Percentiles rank a stretch among this genome's conserved stretches.
Evolutionary conservation across 139 green algal genomes (phyloP).

Genomic region (Nannochloris sp.): DNA sequence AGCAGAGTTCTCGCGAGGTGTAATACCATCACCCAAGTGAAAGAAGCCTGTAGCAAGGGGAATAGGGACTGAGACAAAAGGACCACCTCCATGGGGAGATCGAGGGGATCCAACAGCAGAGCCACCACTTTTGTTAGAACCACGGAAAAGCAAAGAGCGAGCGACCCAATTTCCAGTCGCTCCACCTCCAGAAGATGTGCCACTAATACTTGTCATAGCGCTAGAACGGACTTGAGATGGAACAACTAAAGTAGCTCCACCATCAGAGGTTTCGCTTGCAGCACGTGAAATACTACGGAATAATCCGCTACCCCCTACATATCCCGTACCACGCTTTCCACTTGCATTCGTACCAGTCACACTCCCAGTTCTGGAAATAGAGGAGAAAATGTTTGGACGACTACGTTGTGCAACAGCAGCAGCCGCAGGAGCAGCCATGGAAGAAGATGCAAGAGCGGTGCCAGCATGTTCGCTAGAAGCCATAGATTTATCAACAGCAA

Average conservation of each 20-base stretch:
- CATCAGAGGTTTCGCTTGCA: not conserved
- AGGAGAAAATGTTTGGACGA: not conserved
- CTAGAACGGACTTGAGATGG: not conserved
- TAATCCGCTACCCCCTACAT: not conserved
- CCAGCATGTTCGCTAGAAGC: not conserved
- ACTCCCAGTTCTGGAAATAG: constrained; percentile 1
- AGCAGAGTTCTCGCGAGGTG: not conserved
- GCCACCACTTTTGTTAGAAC: not conserved
- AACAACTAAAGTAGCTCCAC: no score
- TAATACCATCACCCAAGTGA: not conserved
- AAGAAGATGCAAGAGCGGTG: not conserved
- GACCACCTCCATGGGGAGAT: not conserved
- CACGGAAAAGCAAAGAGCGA: not conserved
- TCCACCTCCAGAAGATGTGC: not conserved
- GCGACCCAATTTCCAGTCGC: not conserved
- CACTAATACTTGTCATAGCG: not conserved
- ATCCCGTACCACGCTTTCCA: not conserved
- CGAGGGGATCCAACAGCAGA: not conserved
- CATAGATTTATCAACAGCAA: not conserved
- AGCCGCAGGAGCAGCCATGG: not conserved
- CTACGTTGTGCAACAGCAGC: no score
- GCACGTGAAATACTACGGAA: not conserved
- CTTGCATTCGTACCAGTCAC: not conserved
- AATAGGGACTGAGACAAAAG: not conserved
- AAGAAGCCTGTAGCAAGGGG: not conserved